Percentiles rank a stretch among this genome's conserved stretches.
Evolutionary conservation across 768 basidiomycete genomes (phyloP).

Genomic region (Lentinula lateritia): DNA sequence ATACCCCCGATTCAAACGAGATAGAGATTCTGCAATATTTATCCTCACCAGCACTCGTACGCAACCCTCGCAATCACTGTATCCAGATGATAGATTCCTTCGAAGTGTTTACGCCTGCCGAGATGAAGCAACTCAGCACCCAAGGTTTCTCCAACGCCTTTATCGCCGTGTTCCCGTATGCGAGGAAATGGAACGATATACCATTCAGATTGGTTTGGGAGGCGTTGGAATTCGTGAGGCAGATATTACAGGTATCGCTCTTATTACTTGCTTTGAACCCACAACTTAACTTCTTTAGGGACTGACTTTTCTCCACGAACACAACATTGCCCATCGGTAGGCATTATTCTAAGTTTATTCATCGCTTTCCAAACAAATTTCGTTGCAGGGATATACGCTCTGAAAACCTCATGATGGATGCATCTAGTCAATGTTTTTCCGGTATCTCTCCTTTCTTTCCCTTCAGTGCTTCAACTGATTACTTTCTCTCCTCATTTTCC

Average conservation of each 20-base stretch:
- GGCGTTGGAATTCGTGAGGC: background rate
- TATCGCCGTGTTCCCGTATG: conserved; percentile 4
- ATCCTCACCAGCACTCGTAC: background rate
- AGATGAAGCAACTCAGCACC: background rate
- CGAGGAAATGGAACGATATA: conserved; percentile 1
- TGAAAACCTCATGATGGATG: conserved; percentile 2
- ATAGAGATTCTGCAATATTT: background rate
- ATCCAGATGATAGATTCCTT: conserved; percentile 6
- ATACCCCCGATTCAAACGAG: background rate
- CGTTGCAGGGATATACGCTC: background rate
- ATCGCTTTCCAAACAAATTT: background rate
- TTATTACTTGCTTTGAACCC: too few relatives aligned
- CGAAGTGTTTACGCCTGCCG: background rate
- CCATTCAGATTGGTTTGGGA: conserved; percentile 2
- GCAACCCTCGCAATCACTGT: conserved; percentile 2
- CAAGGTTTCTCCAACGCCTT: background rate
- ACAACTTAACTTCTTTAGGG: background rate
- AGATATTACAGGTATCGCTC: background rate
- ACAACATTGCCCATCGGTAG: conserved; percentile 7
- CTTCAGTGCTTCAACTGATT: background rate
- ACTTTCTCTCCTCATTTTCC: background rate
- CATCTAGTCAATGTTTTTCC: background rate
- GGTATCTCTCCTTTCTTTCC: background rate
- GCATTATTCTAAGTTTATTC: background rate
- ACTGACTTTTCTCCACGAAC: conserved; percentile 2